Percentiles rank a stretch among this genome's conserved stretches.
These are phyloP conservation scores for Diaporthe destruens DNA, from an alignment of 2,329 filamentous ascomycete genomes.

Conservation along the genomic window DNA sequence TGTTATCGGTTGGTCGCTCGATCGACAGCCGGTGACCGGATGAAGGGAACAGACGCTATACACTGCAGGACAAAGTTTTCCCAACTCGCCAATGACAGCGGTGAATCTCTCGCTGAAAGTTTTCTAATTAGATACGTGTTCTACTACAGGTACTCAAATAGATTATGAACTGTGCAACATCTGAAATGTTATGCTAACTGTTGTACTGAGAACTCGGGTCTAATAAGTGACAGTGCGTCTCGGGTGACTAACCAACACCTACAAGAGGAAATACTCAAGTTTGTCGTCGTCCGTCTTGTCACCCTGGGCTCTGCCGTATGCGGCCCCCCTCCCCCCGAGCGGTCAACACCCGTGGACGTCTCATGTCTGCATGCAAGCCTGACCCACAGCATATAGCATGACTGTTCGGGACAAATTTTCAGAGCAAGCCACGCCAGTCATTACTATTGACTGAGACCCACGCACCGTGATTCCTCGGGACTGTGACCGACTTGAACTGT, in stretches of 20 bases:
- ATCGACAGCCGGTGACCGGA: slow-evolving; percentile 3
- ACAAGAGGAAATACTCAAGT: no score
- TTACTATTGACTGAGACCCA: background rate
- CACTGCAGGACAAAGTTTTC: background rate
- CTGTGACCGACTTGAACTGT: background rate
- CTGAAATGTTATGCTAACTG: no score
- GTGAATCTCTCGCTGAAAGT: background rate
- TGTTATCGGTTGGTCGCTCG: background rate
- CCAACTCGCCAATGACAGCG: background rate
- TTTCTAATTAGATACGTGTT: background rate
- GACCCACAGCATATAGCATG: slow-evolving; percentile 31
- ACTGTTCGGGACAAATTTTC: slow-evolving; percentile 13
- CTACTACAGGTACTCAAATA: no score
- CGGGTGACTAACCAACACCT: no score
- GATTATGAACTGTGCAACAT: background rate
- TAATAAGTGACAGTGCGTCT: no score
- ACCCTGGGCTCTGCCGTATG: background rate
- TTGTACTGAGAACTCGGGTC: no score
- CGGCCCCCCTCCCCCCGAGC: background rate
- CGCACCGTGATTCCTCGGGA: background rate
- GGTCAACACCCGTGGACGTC: background rate
- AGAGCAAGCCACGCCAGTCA: background rate
- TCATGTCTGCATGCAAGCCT: background rate
- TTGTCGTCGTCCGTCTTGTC: no score
- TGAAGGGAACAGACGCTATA: background rate